These are phyloP conservation scores for Cutaneotrichosporon dermatis DNA, from an alignment of 1,284 basidiomycete genomes.

Conservation along the genomic window DNA sequence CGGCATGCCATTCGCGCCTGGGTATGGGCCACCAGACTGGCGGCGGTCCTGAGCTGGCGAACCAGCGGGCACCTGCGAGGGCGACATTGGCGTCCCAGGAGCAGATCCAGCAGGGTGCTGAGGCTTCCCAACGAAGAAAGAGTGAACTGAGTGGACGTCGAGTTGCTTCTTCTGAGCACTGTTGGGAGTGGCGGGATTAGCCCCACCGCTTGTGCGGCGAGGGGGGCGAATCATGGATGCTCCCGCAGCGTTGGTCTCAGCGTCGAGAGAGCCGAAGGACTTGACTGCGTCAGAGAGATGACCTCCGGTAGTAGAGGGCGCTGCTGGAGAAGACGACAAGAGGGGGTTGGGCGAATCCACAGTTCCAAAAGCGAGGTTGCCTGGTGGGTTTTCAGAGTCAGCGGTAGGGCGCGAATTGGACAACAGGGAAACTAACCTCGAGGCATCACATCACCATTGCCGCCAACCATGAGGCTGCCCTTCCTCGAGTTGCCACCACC, in stretches of 20 bases:
- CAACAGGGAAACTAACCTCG: conserved; percentile 26
- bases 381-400: conserved; percentile 16
- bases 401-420: background rate
- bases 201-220: conserved; percentile 34
- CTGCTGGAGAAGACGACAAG: conserved; percentile 50
- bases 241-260: conserved; percentile 49
- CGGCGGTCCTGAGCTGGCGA: conserved; percentile 28
- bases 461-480: conserved; percentile 44
- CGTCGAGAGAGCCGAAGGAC: conserved; percentile 70
- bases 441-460: conserved; percentile 36
- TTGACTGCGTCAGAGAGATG: conserved; percentile 56
- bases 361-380: conserved; percentile 66
- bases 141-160: conserved; percentile 41
- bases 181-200: conserved; percentile 17
- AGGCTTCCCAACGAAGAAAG: conserved; percentile 40
- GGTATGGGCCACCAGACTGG: conserved; percentile 28
- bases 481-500: conserved; percentile 35
- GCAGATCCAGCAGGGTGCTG: conserved; percentile 17
- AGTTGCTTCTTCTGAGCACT: conserved; percentile 30
- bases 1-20: conserved; percentile 27
- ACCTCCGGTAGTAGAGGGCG: conserved; percentile 46
- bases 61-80: conserved; percentile 18
- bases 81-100: conserved; percentile 19
- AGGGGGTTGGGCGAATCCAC: conserved; percentile 57
- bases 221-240: conserved; percentile 32